These are phyloP conservation scores for Flaveria trinervia DNA, from an alignment of 129 eudicot genomes.

Conservation along the genomic window DNA sequence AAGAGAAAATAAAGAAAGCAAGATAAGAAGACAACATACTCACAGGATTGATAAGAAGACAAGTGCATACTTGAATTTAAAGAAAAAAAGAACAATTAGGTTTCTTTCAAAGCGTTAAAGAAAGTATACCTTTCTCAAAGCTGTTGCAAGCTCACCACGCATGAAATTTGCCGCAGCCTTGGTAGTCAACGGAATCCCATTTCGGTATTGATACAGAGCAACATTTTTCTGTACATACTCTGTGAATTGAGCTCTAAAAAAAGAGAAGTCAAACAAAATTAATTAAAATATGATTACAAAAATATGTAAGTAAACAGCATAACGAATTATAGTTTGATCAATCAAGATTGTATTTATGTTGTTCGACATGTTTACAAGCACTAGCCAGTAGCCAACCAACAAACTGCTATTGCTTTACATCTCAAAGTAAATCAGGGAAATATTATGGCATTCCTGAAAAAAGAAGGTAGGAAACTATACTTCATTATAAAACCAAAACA, in stretches of 20 bases:
- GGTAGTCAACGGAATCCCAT: slow-evolving; percentile 92
- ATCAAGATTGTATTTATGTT: too few species aligned
- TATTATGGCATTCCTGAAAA: neutral
- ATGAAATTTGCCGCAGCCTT: slow-evolving; percentile 93
- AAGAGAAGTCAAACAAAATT: neutral
- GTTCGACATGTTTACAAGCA: too few species aligned
- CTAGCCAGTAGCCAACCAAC: neutral
- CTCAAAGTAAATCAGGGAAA: neutral
- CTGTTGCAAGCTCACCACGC: slow-evolving; percentile 97
- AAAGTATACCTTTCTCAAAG: slow-evolving; percentile 76
- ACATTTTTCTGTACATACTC: slow-evolving; percentile 97
- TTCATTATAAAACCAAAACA: neutral
- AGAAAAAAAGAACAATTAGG: neutral
- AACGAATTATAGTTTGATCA: neutral
- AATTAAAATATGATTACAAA: neutral
- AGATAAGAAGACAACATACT: slow-evolving; percentile 2
- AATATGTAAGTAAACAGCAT: neutral
- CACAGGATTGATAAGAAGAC: slow-evolving; percentile 6
- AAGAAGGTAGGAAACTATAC: neutral
- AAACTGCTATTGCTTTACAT: neutral
- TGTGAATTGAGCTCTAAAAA: slow-evolving; percentile 84
- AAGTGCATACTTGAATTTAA: neutral
- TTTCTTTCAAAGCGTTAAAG: neutral
- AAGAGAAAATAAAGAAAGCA: slow-evolving; percentile 1
- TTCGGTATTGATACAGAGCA: slow-evolving; percentile 84